Conservation (phyloP, 768 basidiomycete species). For the Grammothele lineata region DNA sequence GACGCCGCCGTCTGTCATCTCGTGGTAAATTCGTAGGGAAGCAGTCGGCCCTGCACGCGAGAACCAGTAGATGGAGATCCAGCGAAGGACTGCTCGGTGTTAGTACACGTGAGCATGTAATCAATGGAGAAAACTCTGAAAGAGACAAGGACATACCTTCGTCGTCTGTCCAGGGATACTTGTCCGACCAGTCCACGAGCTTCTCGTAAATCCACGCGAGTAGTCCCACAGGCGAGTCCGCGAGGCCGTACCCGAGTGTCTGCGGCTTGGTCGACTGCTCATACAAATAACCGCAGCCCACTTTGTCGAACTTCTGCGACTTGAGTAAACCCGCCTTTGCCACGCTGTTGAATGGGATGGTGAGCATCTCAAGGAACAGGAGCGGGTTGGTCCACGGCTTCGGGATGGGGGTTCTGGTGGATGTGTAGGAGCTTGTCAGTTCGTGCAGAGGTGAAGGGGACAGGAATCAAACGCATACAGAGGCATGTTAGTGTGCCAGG, state of each 20-base stretch:
- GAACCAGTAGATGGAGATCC: conserved; percentile 35
- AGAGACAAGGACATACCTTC: conserved; percentile 38
- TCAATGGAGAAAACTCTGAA: not conserved
- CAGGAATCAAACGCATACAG: conserved; percentile 37
- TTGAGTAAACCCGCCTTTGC: conserved; percentile 29
- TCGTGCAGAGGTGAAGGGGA: not conserved
- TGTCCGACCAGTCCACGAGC: conserved; percentile 34
- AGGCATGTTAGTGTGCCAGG: conserved; percentile 49
- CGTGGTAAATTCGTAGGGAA: conserved; percentile 30
- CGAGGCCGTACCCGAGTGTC: conserved; percentile 44
- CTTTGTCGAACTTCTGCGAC: conserved; percentile 16
- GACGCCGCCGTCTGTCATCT: conserved; percentile 12
- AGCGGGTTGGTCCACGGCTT: conserved; percentile 2
- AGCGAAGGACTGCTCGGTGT: conserved; percentile 25
- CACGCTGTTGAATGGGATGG: conserved; percentile 28
- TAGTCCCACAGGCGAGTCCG: conserved; percentile 55
- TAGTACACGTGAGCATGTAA: not conserved
- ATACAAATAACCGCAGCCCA: conserved; percentile 29
- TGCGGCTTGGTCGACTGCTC: conserved; percentile 33
- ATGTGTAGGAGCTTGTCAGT: not conserved
- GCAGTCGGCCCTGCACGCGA: conserved; percentile 30
- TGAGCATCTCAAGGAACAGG: conserved; percentile 15
- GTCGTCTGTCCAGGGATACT: conserved; percentile 54
- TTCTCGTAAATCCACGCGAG: conserved; percentile 37
- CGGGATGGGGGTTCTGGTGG: conserved; percentile 1